A percentile compares a stretch with the other conserved stretches of the same genome.
These are phyloP conservation scores for Trypanosoma cruzi DNA, from an alignment of 208 protist genomes.

Conservation along the genomic window DNA sequence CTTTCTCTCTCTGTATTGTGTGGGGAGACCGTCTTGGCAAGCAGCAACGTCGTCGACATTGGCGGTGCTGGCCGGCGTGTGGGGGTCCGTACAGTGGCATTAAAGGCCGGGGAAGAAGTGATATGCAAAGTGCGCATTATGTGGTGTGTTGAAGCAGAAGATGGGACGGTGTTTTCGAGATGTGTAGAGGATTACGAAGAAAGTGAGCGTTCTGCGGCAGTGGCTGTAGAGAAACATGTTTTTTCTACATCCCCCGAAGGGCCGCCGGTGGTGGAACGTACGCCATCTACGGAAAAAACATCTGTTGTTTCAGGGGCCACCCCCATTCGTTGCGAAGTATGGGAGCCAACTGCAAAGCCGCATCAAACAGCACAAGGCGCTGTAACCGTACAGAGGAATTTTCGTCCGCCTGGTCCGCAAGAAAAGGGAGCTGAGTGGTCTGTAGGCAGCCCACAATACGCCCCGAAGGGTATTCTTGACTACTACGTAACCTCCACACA, in stretches of 20 bases:
- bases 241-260: not conserved
- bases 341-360: no score
- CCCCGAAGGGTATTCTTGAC: conserved; percentile 26
- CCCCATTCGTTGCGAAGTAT: no score
- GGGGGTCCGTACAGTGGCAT: conserved; percentile 29
- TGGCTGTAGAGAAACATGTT: not conserved
- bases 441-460: conserved; percentile 10
- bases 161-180: conserved; percentile 12
- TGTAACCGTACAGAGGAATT: no score
- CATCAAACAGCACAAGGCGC: not conserved
- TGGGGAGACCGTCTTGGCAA: conserved; percentile 16
- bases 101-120: conserved; percentile 5
- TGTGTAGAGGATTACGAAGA: conserved; percentile 2
- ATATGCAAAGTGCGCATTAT: conserved; percentile 35
- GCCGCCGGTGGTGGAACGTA: not conserved
- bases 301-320: no score
- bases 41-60: conserved; percentile 30
- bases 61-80: conserved; percentile 23
- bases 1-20: conserved; percentile 19
- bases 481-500: conserved; percentile 47
- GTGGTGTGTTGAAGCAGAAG: conserved; percentile 34
- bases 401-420: not conserved
- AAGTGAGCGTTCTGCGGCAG: not conserved
- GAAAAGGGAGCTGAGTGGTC: conserved; percentile 9
- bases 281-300: no score